phyloP scores from a whole-genome alignment of 208 protist species.

The Trypanosoma boissoni region DNA sequence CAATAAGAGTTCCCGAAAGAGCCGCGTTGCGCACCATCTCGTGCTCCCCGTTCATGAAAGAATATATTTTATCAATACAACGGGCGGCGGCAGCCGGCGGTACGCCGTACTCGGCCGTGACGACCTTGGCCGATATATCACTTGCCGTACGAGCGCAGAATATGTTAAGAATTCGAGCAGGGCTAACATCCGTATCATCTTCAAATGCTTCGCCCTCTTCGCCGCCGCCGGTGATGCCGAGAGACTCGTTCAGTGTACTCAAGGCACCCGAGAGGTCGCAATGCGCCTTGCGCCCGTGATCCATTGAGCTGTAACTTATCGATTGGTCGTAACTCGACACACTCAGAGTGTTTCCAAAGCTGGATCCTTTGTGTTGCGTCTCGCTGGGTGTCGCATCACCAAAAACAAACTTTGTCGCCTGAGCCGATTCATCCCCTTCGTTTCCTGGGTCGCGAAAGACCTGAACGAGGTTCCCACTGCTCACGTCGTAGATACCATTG shows the following conservation, averaged over 20 bases:
- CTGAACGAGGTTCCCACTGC: slow-evolving; percentile 62
- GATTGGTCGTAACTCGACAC: background rate
- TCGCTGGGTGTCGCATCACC: slow-evolving; percentile 5
- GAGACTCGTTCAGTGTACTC: slow-evolving; percentile 64
- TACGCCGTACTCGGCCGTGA: slow-evolving; percentile 78
- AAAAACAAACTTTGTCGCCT: slow-evolving; percentile 9
- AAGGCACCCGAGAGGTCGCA: slow-evolving; percentile 58
- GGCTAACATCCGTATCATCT: slow-evolving; percentile 28
- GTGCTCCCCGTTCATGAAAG: slow-evolving; percentile 68
- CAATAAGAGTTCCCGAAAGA: slow-evolving; percentile 42
- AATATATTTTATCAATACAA: slow-evolving; percentile 67
- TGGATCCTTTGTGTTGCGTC: background rate
- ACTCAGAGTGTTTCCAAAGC: background rate
- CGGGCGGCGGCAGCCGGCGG: slow-evolving; percentile 65
- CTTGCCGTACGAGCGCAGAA: slow-evolving; percentile 58
- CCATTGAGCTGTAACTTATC: background rate
- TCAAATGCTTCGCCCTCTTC: slow-evolving; percentile 32
- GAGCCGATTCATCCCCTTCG: background rate
- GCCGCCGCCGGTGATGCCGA: slow-evolving; percentile 65
- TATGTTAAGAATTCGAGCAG: slow-evolving; percentile 71
- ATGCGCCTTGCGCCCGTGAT: slow-evolving; percentile 22
- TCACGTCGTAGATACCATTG: slow-evolving; percentile 84
- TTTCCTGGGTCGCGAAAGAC: slow-evolving; percentile 19
- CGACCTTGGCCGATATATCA: slow-evolving; percentile 55
- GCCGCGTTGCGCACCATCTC: slow-evolving; percentile 48